A percentile compares a stretch with the other conserved stretches of the same genome.
Conservation (phyloP, 495 filamentous ascomycete genomes). For the Parathielavia appendiculata region DNA sequence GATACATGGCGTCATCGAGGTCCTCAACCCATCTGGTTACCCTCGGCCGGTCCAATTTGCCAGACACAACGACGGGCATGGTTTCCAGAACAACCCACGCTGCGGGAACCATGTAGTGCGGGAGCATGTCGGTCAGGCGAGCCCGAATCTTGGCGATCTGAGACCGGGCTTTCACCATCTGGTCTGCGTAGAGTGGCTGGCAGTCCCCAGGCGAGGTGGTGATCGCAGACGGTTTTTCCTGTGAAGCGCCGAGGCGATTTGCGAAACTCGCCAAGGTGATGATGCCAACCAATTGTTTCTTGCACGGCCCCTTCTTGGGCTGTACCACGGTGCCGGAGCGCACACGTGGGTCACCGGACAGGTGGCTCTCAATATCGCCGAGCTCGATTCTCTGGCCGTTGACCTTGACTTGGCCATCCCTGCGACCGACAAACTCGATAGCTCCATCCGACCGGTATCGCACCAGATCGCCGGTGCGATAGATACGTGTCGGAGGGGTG, state of each 20-base stretch:
- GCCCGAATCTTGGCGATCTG: constrained; percentile 15
- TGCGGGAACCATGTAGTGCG: constrained; percentile 52
- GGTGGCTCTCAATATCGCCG: constrained; percentile 51
- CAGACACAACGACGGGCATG: constrained; percentile 48
- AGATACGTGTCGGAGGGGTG: constrained; percentile 31
- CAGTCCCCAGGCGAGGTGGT: not conserved
- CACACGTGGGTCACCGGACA: constrained; percentile 22
- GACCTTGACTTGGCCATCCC: constrained; percentile 35
- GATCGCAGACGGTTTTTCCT: constrained; percentile 32
- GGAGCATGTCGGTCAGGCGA: constrained; percentile 22
- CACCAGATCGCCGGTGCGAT: constrained; percentile 58
- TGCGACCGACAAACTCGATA: constrained; percentile 43
- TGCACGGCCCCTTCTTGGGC: constrained; percentile 22
- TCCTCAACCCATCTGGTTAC: constrained; percentile 19
- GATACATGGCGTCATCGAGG: constrained; percentile 15
- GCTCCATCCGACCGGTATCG: constrained; percentile 49
- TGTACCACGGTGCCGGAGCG: constrained; percentile 18
- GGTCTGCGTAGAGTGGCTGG: constrained; percentile 12
- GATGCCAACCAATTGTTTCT: constrained; percentile 20
- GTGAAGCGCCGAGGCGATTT: not conserved
- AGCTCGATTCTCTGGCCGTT: constrained; percentile 38
- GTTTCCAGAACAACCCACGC: constrained; percentile 49
- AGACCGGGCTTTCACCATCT: constrained; percentile 9
- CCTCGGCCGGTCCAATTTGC: constrained; percentile 51
- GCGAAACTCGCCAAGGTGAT: constrained; percentile 15